Conservation (phyloP, 768 basidiomycete genomes). For the Lyophyllum semitale region DNA sequence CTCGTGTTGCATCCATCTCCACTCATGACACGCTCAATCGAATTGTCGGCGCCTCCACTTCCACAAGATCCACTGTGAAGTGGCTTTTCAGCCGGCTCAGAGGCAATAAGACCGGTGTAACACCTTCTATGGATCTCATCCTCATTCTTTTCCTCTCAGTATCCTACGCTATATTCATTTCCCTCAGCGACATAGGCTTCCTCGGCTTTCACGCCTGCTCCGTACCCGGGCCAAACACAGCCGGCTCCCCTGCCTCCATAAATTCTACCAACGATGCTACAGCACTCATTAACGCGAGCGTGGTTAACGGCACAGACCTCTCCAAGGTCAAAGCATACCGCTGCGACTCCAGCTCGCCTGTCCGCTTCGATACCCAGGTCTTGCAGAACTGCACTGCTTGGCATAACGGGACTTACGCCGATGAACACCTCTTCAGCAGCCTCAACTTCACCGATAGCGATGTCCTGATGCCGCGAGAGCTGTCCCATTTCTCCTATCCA, state of each 20-base stretch:
- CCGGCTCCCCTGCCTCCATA: conserved; percentile 18
- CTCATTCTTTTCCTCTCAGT: conserved; percentile 19
- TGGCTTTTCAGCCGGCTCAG: conserved; percentile 20
- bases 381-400: conserved; percentile 18
- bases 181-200: conserved; percentile 18
- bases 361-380: conserved; percentile 8
- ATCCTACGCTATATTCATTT: conserved; percentile 11
- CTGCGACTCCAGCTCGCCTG: conserved; percentile 5
- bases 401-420: conserved; percentile 24
- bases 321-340: conserved; percentile 10
- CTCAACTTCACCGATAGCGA: conserved; percentile 23
- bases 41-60: conserved; percentile 16
- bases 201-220: conserved; percentile 14
- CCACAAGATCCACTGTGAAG: conserved; percentile 13
- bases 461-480: conserved; percentile 21
- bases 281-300: background rate
- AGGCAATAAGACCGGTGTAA: conserved; percentile 14
- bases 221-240: conserved; percentile 12
- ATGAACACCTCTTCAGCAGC: conserved; percentile 14
- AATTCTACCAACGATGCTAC: conserved; percentile 12
- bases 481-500: conserved; percentile 2
- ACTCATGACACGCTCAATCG: conserved; percentile 25
- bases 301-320: conserved; percentile 15
- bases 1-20: conserved; percentile 19
- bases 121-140: conserved; percentile 13